A percentile compares a stretch with the other conserved stretches of the same genome.
Evolutionary conservation across 257 asterid species (phyloP).

Genomic region (Solanum neorickii): DNA sequence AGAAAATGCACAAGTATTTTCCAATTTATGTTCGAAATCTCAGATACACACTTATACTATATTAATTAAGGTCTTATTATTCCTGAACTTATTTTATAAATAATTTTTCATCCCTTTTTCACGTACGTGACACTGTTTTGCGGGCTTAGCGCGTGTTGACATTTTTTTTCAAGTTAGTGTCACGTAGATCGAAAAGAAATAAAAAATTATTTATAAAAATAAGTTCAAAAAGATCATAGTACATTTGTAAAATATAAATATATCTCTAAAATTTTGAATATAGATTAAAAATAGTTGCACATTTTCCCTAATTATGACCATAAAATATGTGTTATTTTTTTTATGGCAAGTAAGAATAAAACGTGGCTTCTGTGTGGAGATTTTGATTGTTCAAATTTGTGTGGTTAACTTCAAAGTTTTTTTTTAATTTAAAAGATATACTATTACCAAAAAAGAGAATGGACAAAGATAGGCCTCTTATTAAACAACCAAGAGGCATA

Average conservation of each 20-base stretch:
- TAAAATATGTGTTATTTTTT: background rate
- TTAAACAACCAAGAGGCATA: background rate
- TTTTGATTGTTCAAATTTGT: constrained; percentile 15
- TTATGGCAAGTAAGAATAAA: constrained; percentile 48
- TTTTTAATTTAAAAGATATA: background rate
- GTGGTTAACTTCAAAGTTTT: constrained; percentile 15
- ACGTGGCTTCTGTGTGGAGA: constrained; percentile 32
- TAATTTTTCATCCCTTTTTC: no score
- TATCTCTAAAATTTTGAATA: no score
- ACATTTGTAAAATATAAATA: no score
- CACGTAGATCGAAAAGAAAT: no score
- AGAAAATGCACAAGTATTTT: fast-evolving
- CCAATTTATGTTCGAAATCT: no score
- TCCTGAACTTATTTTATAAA: no score
- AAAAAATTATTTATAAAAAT: no score
- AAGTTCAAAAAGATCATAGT: fast-evolving
- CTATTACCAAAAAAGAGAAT: background rate
- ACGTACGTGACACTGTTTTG: no score
- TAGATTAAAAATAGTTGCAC: fast-evolving
- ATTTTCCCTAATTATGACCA: background rate
- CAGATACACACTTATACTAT: no score
- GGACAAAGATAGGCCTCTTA: constrained; percentile 5
- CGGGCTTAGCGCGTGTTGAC: fast-evolving
- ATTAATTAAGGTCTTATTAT: no score
- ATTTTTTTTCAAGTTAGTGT: no score